A percentile compares a stretch with the other conserved stretches of the same genome.
Evolutionary conservation across 805 yeast species (phyloP).

Genomic region (Tetrapisispora arboricola): DNA sequence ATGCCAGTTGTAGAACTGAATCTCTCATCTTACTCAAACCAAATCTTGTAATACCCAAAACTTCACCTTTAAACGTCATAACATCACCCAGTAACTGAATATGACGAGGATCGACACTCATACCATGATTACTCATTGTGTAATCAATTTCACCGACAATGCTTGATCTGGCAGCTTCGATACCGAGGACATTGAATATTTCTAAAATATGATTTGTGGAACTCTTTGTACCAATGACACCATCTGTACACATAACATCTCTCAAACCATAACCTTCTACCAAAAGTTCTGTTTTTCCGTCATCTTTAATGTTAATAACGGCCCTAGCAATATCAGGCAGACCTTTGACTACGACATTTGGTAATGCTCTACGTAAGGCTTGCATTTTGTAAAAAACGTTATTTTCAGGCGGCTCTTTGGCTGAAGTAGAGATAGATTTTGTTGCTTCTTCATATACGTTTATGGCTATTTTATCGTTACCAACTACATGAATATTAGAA

Average conservation of each 20-base stretch:
- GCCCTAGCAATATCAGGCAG: constrained; percentile 87
- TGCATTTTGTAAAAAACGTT: constrained; percentile 83
- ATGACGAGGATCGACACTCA: constrained; percentile 99
- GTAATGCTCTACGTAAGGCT: constrained; percentile 73
- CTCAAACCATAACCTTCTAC: constrained; percentile 97
- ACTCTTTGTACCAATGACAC: constrained; percentile 82
- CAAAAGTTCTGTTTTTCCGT: constrained; percentile 76
- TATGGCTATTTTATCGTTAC: constrained; percentile 58
- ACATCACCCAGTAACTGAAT: constrained; percentile 95
- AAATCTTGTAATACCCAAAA: constrained; percentile 93
- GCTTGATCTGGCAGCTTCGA: constrained; percentile 93
- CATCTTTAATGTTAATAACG: constrained; percentile 85
- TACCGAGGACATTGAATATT: constrained; percentile 81
- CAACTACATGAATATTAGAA: constrained; percentile 58
- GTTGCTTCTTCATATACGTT: constrained; percentile 40
- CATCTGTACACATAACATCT: constrained; percentile 96
- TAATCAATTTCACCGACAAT: constrained; percentile 91
- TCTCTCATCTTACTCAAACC: constrained; percentile 98
- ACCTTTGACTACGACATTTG: constrained; percentile 87
- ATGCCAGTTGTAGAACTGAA: constrained; percentile 90
- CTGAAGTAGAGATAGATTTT: constrained; percentile 35
- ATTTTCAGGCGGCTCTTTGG: constrained; percentile 32
- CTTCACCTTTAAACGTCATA: constrained; percentile 98
- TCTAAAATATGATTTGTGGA: constrained; percentile 88
- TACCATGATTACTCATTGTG: constrained; percentile 98